These are phyloP conservation scores for Nicotiana paniculata DNA, from an alignment of 257 asterid species.

Conservation along the genomic window DNA sequence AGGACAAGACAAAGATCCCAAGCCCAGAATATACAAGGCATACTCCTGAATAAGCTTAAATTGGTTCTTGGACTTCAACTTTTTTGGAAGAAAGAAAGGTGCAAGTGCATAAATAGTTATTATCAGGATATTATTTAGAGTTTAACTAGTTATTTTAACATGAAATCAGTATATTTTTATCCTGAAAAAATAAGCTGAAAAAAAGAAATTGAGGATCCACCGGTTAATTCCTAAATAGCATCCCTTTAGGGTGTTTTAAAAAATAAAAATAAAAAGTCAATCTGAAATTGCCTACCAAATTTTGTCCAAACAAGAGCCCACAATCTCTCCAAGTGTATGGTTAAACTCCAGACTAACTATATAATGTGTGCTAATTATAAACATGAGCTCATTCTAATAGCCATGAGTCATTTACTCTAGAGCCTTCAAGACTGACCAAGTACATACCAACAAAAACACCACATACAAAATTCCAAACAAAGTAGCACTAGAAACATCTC, in stretches of 20 bases:
- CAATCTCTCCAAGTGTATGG: conserved; percentile 40
- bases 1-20: not conserved
- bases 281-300: not conserved
- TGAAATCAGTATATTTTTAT: too few species aligned
- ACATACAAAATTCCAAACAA: not conserved
- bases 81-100: too few species aligned
- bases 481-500: conserved; percentile 40
- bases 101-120: too few species aligned
- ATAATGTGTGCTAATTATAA: not conserved
- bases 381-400: not conserved
- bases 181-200: too few species aligned
- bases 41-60: not conserved
- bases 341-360: not conserved
- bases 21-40: not conserved
- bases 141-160: too few species aligned
- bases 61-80: not conserved
- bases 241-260: too few species aligned
- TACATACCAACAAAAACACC: not conserved
- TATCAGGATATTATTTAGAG: too few species aligned
- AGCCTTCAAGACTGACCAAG: conserved; percentile 31
- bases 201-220: too few species aligned
- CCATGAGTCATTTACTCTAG: conserved; percentile 19
- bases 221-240: too few species aligned
- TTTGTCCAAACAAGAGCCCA: conserved; percentile 2
- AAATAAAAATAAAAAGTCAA: not conserved